Percentiles rank a stretch among this genome's conserved stretches.
phyloP scores from a whole-genome alignment of 169 alveolate genomes.

The Cryptosporidium sp. region DNA sequence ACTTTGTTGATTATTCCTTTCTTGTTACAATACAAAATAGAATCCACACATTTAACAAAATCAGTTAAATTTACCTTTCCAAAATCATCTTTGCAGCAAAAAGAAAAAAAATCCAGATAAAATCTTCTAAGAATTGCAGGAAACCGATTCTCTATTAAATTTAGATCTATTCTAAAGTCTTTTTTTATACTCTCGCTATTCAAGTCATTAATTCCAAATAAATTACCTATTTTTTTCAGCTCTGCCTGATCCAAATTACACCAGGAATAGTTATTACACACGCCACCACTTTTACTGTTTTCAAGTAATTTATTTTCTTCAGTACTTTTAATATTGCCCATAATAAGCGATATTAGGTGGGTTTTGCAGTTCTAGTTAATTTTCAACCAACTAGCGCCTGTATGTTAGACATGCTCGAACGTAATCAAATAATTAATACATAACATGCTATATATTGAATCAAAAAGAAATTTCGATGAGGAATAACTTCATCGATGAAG shows the following conservation, averaged over 20 bases:
- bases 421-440: not conserved
- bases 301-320: not conserved
- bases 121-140: conserved; percentile 21
- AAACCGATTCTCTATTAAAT: not conserved
- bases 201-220: conserved; percentile 15
- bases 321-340: conserved; percentile 46
- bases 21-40: conserved; percentile 40
- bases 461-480: not conserved
- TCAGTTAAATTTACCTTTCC: conserved; percentile 18
- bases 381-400: conserved; percentile 4
- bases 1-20: conserved; percentile 23
- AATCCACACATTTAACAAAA: conserved; percentile 15
- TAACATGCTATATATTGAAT: conserved; percentile 22
- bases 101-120: conserved; percentile 29
- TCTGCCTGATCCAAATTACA: conserved; percentile 24
- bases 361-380: not conserved
- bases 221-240: conserved; percentile 10
- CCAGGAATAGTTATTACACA: not conserved
- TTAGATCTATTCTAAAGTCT: conserved; percentile 5
- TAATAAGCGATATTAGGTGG: conserved; percentile 9
- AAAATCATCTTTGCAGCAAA: conserved; percentile 3
- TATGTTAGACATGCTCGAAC: conserved; percentile 32
- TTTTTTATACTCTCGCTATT: not conserved
- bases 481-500: conserved; percentile 32
- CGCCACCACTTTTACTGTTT: no score